Conservation (phyloP, 202 grass and related monocot species). For the Carex sylvatica region DNA sequence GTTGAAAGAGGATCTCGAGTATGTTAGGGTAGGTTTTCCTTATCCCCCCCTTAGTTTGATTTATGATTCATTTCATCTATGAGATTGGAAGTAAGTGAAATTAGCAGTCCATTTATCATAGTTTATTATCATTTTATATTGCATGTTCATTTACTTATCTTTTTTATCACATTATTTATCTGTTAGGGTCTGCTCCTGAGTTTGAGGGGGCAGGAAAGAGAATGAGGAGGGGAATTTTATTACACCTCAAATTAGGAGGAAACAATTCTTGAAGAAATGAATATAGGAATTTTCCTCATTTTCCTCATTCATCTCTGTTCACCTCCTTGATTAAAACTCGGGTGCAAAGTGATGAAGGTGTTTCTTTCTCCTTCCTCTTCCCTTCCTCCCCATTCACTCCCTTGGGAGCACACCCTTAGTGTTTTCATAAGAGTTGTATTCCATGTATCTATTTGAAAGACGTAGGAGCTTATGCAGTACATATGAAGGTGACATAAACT, state of each 20-base stretch:
- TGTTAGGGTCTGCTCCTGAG: no score
- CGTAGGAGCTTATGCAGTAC: not conserved
- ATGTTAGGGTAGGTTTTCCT: conserved; percentile 64
- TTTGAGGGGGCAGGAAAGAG: no score
- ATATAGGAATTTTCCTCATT: no score
- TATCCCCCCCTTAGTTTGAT: not conserved
- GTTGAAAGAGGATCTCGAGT: conserved; percentile 89
- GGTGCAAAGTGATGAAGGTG: no score
- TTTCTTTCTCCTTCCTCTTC: no score
- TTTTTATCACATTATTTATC: not conserved
- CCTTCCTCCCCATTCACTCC: no score
- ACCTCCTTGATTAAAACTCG: no score
- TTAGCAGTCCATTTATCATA: not conserved
- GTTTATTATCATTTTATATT: not conserved
- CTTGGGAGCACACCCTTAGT: no score
- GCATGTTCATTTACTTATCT: not conserved
- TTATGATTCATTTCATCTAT: not conserved
- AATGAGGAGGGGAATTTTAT: no score
- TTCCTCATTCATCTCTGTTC: no score
- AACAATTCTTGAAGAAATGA: no score
- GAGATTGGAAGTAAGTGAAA: not conserved
- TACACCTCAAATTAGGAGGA: no score
- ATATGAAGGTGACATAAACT: not conserved
- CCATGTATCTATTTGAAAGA: not conserved
- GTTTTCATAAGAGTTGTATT: not conserved